A percentile compares a stretch with the other conserved stretches of the same genome.
Evolutionary conservation across 345 rosid genomes (phyloP).

Genomic region (Eucalyptus sp.): DNA sequence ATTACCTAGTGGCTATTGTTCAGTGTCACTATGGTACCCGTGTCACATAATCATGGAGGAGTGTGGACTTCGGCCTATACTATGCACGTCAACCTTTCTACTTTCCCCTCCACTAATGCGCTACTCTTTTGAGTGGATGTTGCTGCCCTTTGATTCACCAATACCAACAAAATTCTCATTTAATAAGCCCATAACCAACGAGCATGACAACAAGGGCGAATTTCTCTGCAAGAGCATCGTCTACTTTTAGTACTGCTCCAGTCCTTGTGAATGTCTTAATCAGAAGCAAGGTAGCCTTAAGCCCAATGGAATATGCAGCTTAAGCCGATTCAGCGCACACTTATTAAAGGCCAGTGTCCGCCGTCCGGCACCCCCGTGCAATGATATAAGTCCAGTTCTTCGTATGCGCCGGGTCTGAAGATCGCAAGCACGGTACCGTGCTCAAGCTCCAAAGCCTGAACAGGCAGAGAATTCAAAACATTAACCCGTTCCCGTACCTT

Average conservation of each 20-base stretch:
- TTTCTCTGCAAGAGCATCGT: neutral
- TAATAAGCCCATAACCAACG: neutral
- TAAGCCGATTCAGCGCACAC: neutral
- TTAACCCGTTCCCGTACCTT: neutral
- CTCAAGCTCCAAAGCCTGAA: neutral
- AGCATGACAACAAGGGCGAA: neutral
- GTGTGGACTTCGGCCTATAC: neutral
- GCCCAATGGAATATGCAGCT: neutral
- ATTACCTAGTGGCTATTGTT: neutral
- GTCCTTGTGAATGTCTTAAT: neutral
- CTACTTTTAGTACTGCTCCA: neutral
- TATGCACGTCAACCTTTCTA: neutral
- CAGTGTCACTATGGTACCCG: no score
- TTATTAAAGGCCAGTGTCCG: neutral
- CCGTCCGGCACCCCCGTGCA: neutral
- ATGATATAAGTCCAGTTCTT: neutral
- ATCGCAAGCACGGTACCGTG: neutral
- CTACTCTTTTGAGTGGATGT: neutral
- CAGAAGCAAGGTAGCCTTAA: neutral
- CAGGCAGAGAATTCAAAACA: neutral
- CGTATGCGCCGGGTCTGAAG: neutral
- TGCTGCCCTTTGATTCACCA: neutral
- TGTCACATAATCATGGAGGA: rapidly evolving
- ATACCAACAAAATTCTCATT: neutral
- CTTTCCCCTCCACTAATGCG: neutral